These are phyloP conservation scores for Pezicula neosporulosa DNA, from an alignment of 2,329 filamentous ascomycete genomes.

Conservation along the genomic window DNA sequence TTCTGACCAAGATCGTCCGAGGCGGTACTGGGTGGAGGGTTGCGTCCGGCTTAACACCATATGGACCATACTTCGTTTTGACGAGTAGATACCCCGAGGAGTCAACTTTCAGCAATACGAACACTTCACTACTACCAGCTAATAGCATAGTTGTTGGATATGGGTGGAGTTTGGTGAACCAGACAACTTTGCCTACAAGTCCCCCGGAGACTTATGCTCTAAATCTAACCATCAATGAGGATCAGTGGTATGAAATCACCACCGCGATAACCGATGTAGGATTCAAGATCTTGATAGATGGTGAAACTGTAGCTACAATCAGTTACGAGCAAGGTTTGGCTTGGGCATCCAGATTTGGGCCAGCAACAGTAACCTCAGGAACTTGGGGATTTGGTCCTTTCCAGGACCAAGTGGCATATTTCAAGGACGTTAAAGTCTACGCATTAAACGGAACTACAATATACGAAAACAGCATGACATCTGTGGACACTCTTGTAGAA, in stretches of 20 bases:
- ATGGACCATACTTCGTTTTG: conserved; percentile 8
- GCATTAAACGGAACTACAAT: conserved; percentile 26
- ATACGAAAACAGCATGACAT: conserved; percentile 28
- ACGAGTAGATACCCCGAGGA: conserved; percentile 18
- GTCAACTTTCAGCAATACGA: conserved; percentile 30
- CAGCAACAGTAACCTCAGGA: conserved; percentile 20
- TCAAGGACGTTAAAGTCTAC: conserved; percentile 30
- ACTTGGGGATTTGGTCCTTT: conserved; percentile 38
- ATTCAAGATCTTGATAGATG: conserved; percentile 27
- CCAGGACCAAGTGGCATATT: conserved; percentile 34
- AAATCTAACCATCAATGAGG: conserved; percentile 25
- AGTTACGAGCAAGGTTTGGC: conserved; percentile 9
- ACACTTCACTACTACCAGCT: conserved; percentile 29
- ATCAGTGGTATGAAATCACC: conserved; percentile 34
- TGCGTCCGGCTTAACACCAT: conserved; percentile 15
- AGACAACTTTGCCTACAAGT: conserved; percentile 28
- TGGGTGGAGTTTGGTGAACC: conserved; percentile 33
- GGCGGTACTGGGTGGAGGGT: conserved; percentile 36
- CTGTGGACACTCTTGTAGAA: conserved; percentile 28
- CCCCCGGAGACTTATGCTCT: conserved; percentile 25
- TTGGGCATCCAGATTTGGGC: conserved; percentile 4
- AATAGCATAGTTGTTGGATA: conserved; percentile 32
- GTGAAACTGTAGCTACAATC: conserved; percentile 13
- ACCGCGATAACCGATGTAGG: conserved; percentile 26
- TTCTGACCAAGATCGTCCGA: conserved; percentile 33